Evolutionary conservation across 2,329 filamentous ascomycete species (phyloP).

Genomic region (Fusarium palustre): DNA sequence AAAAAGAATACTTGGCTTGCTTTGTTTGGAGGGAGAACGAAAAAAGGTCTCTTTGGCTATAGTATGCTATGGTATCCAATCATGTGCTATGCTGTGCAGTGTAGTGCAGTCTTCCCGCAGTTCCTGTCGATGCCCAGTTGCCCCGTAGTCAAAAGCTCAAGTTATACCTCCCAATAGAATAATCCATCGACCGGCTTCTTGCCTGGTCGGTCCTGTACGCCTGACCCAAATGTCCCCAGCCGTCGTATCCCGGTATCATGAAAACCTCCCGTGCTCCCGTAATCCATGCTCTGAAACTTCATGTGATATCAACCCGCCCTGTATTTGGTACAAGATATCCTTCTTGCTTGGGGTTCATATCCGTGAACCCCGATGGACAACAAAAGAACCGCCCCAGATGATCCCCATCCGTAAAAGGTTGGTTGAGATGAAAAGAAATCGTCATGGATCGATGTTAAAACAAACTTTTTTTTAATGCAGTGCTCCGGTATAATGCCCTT

Average conservation of each 20-base stretch:
- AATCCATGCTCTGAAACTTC: slow-evolving; percentile 53
- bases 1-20: slow-evolving; percentile 26
- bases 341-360: slow-evolving; percentile 41
- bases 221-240: slow-evolving; percentile 41
- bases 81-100: slow-evolving; percentile 46
- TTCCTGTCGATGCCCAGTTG: slow-evolving; percentile 44
- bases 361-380: slow-evolving; percentile 40
- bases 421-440: slow-evolving; percentile 38
- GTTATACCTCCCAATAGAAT: slow-evolving; percentile 41
- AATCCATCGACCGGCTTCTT: slow-evolving; percentile 42
- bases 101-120: slow-evolving; percentile 47
- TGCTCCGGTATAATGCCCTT: slow-evolving; percentile 62
- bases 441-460: slow-evolving; percentile 43
- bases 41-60: slow-evolving; percentile 44
- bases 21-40: slow-evolving; percentile 40
- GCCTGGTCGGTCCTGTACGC: slow-evolving; percentile 46
- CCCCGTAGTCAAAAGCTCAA: slow-evolving; percentile 38
- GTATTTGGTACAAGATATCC: slow-evolving; percentile 50
- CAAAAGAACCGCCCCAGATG: slow-evolving; percentile 43
- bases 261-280: slow-evolving; percentile 49
- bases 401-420: slow-evolving; percentile 31
- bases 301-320: slow-evolving; percentile 49
- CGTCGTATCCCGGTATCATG: slow-evolving; percentile 51
- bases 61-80: slow-evolving; percentile 48
- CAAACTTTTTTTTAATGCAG: slow-evolving; percentile 60